Conservation (phyloP, 768 basidiomycete genomes). For the Phaffia australis region DNA sequence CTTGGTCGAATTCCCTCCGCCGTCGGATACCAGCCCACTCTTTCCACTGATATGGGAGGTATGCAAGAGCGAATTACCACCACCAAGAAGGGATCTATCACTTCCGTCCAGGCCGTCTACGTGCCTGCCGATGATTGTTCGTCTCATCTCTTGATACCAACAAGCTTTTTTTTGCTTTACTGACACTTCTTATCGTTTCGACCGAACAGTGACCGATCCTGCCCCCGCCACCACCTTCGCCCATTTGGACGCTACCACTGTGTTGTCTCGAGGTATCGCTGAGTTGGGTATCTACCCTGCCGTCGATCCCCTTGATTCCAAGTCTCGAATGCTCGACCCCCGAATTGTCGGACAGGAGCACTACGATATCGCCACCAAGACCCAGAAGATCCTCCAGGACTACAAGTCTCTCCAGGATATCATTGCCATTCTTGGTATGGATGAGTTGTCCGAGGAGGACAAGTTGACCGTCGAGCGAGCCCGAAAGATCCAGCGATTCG, state of each 20-base stretch:
- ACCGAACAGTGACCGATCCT: conserved; percentile 76
- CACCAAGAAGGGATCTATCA: conserved; percentile 99
- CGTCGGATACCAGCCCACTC: conserved; percentile 99
- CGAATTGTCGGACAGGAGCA: conserved; percentile 63
- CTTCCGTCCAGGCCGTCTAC: conserved; percentile 99
- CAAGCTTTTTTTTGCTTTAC: neutral
- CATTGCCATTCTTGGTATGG: conserved; percentile 67
- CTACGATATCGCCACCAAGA: conserved; percentile 66
- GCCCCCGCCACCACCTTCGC: conserved; percentile 99
- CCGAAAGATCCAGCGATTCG: conserved; percentile 69
- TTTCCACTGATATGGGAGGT: conserved; percentile 99
- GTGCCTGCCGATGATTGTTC: conserved; percentile 89
- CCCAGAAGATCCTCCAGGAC: conserved; percentile 69
- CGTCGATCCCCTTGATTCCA: conserved; percentile 97
- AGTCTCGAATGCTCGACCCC: conserved; percentile 99
- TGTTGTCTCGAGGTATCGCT: conserved; percentile 97
- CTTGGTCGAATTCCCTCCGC: conserved; percentile 99
- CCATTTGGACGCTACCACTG: conserved; percentile 99
- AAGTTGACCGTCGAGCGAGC: conserved; percentile 97
- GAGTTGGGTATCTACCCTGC: conserved; percentile 94
- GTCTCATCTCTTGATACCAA: neutral
- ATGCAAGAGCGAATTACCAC: conserved; percentile 99
- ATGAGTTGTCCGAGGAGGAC: conserved; percentile 99
- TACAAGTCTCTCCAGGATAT: conserved; percentile 40
- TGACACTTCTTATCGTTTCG: neutral